Evolutionary conservation across 164 flowering plant genomes (phyloP), one percentile per base, ranked within the genome.

Genomic region (Piper longum): DNA sequence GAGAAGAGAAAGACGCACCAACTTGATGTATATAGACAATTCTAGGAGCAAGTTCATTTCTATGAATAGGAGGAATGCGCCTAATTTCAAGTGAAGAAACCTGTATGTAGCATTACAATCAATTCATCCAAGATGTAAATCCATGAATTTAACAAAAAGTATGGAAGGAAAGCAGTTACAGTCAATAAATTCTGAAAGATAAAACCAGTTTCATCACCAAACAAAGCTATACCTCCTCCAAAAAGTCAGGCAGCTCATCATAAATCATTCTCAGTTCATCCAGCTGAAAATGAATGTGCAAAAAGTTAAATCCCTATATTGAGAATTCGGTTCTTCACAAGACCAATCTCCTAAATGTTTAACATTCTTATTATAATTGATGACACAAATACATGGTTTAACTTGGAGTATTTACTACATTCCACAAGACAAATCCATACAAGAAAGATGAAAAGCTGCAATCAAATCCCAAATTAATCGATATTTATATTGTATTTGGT

Each of bases 231-330:
- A 88, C 98, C 96, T 89, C 79, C 64, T 87, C 86, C 57, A 89
- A 76, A 74, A 92, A 83, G 63, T 89, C 89, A 17, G 98, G 98
- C 76, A 92, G 70, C 74, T 84, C 96, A 64, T 92, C 96, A 54
- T 89, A 92, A 65, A 92, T 82, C 68, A 79, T 85, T 79, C 95
- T 80, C 70, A 92, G 77, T 72, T 92, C 98, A 74, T 92, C 98
- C 83, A 92, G 78, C 98, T 92, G 66, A 16, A 52, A 16, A 11
- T 16, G 26, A 57, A 45, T 62, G 14, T 41, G 14, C 7, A 48
- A 48, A 48, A 9, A 5, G 14, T 48, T 3, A 48, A 5, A 2
- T 48, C 14, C 9, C 14, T 5, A 48, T 48, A 48, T 9, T 5
- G 11, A 48, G 7, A 9, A 48, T 48, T 9, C 7, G 36, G 14